Conservation (phyloP, 306 rosid species). For the Astragalus membranaceus region DNA sequence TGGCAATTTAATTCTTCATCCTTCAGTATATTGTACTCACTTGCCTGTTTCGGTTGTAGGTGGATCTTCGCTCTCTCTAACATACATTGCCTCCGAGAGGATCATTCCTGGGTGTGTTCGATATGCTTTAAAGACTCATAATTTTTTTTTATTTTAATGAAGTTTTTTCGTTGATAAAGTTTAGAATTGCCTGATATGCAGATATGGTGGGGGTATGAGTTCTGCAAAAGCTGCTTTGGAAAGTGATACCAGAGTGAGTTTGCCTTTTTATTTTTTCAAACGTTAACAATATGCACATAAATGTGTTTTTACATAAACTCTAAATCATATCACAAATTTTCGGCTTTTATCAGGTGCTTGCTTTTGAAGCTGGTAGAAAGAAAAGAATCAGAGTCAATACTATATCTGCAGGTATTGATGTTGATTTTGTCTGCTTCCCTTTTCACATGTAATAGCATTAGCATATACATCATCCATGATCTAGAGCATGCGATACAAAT, state of each 20-base stretch:
- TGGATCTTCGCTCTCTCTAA: constrained; percentile 89
- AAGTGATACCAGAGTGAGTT: constrained; percentile 83
- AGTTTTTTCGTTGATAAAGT: not conserved
- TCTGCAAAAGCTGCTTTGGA: constrained; percentile 98
- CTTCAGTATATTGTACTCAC: not conserved
- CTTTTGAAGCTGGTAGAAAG: constrained; percentile 95
- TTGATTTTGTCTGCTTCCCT: not conserved
- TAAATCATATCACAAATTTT: not conserved
- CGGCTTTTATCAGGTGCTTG: constrained; percentile 68
- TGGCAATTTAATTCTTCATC: not conserved
- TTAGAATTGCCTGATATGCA: constrained; percentile 20
- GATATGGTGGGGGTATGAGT: constrained; percentile 99
- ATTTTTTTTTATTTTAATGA: not conserved
- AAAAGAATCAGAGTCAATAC: constrained; percentile 78
- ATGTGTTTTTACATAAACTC: not conserved
- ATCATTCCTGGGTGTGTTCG: constrained; percentile 83
- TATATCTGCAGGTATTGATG: constrained; percentile 71
- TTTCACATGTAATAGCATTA: not conserved
- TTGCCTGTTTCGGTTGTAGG: constrained; percentile 37
- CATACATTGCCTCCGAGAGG: constrained; percentile 92
- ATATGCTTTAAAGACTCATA: not conserved
- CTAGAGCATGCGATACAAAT: not conserved
- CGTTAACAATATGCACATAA: not conserved
- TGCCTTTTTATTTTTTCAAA: not conserved
- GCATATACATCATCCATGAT: not conserved